Base-by-base conservation (phyloP, 2,329 filamentous ascomycete genomes). In the Pseudogymnoascus verrucosus region DNA sequence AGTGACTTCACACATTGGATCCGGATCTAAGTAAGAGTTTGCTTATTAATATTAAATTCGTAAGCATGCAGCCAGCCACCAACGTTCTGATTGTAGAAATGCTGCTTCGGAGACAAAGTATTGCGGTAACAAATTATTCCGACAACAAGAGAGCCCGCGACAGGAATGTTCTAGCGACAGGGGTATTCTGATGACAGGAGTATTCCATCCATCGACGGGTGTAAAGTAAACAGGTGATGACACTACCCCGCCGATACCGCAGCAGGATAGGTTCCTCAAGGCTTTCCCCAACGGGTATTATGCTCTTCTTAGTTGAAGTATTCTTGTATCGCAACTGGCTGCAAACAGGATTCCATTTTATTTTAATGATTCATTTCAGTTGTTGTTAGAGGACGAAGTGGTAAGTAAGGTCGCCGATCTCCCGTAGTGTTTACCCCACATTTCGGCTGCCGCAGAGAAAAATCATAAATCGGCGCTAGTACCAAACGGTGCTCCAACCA, bases 391-490 rank as follows among this genome's bases (percentile, higher is more conserved):
- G 39, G 1, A 19, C 3, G 44, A 28, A n/a, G 44, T 19, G 28
- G 51, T 12, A 16, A 12, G 26, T 12, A 16, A 12, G 26, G 51
- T 57, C 28, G 28, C 51, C 16, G 28, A 57, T 57, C 51, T 57
- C 28, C 51, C 51, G 51, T 57, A 34, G 51, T n/a, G 3, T 36
- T 16, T 57, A 57, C 51, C 51, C 28, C 51, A 57, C 51, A 57
- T 34, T 7, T 57, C 51, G 51, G 28, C 28, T 34, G 51, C 2
- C 28, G 51, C 51, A 57, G 51, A 57, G 51, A 57, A 57, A 57
- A 57, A 57, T 57, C 51, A 57, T 57, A 57, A 57, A 57, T 36
- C 28, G 51, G 28, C 51, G 51, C 51, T 57, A 57, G 51, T 57
- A 57, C 51, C 51, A 14, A 57, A 57, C 51, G 28, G 51, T 57